Percentiles rank a stretch among this genome's conserved stretches.
Conservation (phyloP, 108 stramenopile species). For the Skeletonema costatum region DNA sequence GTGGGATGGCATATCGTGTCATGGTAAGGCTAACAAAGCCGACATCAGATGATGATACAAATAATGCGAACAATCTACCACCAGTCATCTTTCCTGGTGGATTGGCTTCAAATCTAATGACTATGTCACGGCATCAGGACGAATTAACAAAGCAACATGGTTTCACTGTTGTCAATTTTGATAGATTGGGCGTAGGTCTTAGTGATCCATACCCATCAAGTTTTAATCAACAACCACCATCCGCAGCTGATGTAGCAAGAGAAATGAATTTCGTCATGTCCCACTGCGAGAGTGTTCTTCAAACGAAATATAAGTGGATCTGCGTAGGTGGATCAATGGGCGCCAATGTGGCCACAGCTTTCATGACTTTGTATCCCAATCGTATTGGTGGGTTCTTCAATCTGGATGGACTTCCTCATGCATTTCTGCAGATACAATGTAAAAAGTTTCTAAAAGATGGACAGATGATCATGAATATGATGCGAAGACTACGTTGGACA, state of each 20-base stretch:
- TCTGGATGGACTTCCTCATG: conserved; percentile 26
- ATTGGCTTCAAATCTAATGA: conserved; percentile 22
- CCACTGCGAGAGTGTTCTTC: background rate
- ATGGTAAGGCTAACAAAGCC: conserved; percentile 15
- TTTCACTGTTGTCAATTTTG: conserved; percentile 15
- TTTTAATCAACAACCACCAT: background rate
- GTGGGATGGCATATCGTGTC: conserved; percentile 7
- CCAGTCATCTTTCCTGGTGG: conserved; percentile 20
- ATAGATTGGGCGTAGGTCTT: conserved; percentile 14
- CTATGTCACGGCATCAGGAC: conserved; percentile 22
- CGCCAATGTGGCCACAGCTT: conserved; percentile 11
- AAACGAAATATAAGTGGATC: background rate
- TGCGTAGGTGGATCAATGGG: conserved; percentile 21
- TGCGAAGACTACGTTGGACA: conserved; percentile 14
- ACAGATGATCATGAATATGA: background rate
- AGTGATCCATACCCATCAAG: conserved; percentile 1
- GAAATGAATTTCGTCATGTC: conserved; percentile 22
- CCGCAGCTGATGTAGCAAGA: conserved; percentile 14
- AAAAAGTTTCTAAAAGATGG: conserved; percentile 12
- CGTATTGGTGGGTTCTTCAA: conserved; percentile 13
- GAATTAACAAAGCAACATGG: background rate
- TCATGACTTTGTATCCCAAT: conserved; percentile 9
- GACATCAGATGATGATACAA: background rate
- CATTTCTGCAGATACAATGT: conserved; percentile 12
- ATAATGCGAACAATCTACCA: background rate